Evolutionary conservation across 2,329 filamentous ascomycete species (phyloP).

Genomic region (Curvularia lunata): DNA sequence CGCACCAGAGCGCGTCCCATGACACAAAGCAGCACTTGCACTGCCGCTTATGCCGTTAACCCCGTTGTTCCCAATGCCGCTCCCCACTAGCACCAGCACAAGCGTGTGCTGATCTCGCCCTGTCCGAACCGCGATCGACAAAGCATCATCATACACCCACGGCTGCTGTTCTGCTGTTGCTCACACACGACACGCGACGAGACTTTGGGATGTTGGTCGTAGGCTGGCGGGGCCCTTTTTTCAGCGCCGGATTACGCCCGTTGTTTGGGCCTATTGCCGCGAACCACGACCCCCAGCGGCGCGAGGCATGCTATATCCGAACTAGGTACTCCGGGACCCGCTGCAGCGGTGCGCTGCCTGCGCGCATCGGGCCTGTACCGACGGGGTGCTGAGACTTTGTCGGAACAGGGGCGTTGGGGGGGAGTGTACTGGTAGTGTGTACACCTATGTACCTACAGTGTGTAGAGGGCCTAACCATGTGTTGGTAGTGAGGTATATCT

Average conservation of each 20-base stretch:
- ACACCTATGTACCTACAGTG: no score
- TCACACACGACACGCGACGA: neutral
- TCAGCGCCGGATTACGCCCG: neutral
- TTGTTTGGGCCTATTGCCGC: no score
- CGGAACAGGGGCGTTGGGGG: neutral
- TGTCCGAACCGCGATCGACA: conserved; percentile 2
- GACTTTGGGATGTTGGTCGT: no score
- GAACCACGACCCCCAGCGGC: neutral
- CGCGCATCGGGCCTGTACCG: neutral
- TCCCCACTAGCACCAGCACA: neutral
- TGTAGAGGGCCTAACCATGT: no score
- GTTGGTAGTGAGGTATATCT: no score
- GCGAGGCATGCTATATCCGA: neutral
- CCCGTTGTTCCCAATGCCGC: neutral
- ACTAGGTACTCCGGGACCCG: neutral
- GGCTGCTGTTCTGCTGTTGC: no score
- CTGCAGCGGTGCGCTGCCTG: neutral
- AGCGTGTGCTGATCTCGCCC: neutral
- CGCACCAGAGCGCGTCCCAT: neutral
- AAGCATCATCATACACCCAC: neutral
- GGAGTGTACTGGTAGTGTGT: no score
- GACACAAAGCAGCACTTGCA: neutral
- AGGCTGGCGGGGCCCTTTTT: neutral
- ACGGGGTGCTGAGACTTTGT: neutral
- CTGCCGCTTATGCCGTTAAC: neutral